These are phyloP conservation scores for Thuidium tamariscinum DNA, from an alignment of 225 moss, liverwort and hornwort genomes.

Conservation along the genomic window DNA sequence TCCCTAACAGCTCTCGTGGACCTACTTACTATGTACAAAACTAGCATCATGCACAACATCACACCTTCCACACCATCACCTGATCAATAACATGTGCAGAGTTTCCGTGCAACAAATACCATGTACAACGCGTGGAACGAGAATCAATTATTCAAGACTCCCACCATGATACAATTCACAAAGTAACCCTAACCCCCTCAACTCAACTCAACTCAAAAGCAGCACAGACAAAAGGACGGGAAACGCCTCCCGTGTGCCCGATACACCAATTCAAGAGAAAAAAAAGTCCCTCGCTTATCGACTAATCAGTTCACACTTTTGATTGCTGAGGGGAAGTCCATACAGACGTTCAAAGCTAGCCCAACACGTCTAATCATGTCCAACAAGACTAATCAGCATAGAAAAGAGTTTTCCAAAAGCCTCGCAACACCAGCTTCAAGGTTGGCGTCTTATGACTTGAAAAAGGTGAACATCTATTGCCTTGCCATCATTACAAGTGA, in stretches of 20 bases:
- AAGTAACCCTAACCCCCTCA: not conserved
- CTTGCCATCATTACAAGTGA: constrained; percentile 52
- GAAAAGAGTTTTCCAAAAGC: constrained; percentile 14
- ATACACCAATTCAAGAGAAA: constrained; percentile 7
- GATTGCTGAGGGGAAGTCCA: constrained; percentile 28
- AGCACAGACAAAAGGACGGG: not conserved
- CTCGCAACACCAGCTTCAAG: constrained; percentile 35
- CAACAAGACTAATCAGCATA: constrained; percentile 21
- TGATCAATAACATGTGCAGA: not conserved
- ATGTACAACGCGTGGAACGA: not conserved
- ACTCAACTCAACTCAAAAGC: not conserved
- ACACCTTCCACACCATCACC: not conserved
- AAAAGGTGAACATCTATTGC: constrained; percentile 51
- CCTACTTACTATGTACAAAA: not conserved
- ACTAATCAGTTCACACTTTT: constrained; percentile 37
- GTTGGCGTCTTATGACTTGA: constrained; percentile 48
- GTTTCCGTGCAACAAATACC: not conserved
- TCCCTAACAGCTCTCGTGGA: not conserved
- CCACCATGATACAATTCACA: not conserved
- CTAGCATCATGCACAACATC: not conserved
- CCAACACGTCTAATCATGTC: constrained; percentile 33
- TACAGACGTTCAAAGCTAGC: constrained; percentile 26
- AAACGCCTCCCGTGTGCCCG: constrained; percentile 5
- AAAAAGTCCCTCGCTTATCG: constrained; percentile 18
- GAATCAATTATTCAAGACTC: not conserved